Evolutionary conservation across 306 rosid genomes (phyloP).

Genomic region (Albizia julibrissin): DNA sequence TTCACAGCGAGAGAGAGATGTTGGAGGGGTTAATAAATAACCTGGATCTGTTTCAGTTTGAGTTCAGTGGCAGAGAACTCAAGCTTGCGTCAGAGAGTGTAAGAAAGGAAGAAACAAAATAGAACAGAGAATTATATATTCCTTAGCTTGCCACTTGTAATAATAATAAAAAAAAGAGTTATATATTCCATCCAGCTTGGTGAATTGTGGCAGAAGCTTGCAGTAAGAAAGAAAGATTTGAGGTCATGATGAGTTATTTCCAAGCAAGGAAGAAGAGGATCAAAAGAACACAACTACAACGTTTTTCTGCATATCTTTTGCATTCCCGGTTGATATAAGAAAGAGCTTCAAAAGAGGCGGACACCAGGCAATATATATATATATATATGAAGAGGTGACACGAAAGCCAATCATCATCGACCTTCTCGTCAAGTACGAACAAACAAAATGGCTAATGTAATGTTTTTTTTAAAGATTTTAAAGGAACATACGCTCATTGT

Average conservation of each 20-base stretch:
- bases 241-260: background rate
- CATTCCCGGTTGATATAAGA: background rate
- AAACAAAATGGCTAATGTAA: too few species aligned
- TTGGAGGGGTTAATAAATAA: background rate
- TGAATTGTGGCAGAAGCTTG: conserved; percentile 29
- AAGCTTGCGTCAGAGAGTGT: conserved; percentile 12
- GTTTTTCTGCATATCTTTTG: background rate
- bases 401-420: too few species aligned
- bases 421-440: too few species aligned
- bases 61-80: background rate
- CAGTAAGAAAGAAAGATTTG: conserved; percentile 26
- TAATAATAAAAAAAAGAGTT: too few species aligned
- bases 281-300: background rate
- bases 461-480: too few species aligned
- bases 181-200: background rate
- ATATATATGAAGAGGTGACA: background rate
- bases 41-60: background rate
- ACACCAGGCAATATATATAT: too few species aligned
- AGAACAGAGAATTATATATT: conserved; percentile 13
- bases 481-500: too few species aligned
- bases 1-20: background rate
- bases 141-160: too few species aligned
- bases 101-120: too few species aligned
- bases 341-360: too few species aligned
- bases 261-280: background rate